Evolutionary conservation across 2,329 filamentous ascomycete genomes (phyloP), one percentile per base, ranked within the genome.

Genomic region (Claviceps sp.): DNA sequence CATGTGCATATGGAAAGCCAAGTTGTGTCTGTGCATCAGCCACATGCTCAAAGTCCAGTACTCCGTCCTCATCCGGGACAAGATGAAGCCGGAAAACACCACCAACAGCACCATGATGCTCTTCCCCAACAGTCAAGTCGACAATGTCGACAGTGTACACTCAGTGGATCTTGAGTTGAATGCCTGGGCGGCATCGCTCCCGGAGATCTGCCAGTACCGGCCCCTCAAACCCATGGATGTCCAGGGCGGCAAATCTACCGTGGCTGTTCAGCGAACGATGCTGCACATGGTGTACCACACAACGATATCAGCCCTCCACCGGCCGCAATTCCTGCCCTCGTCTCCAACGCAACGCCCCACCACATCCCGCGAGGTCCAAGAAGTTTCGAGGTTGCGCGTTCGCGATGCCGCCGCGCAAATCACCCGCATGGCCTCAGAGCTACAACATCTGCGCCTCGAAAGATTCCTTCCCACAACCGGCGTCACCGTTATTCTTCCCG

Each of bases 251-350:
- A 74, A 76, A 41, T 74, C 80, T 4, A 79, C 78, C 7, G 61
- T 81, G 49, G 75, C 76, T 0, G 73, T 95, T 2, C 88, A 95
- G 64, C 80, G 87, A 47, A 87, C 86, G n/a, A 74, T 96, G 20
- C 72, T 97, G 38, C 88, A 95, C 66, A 94, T 96, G 85, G 82
- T 95, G 2, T 95, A 94, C 67, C 86, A 89, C 66, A 94, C 91
- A 2, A 94, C 90, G 0, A 77, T 94, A 18, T 95, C 88, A 50
- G 91, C 91, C 3, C 75, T 97, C 18, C 90, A 96, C 66, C 83
- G 91, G 34, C 91, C 91, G 2, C 89, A 95, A 58, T 91, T 96
- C 54, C 76, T 95, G 42, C 88, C 89, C 1, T 84, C 84, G 0
- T 81, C 81, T 13, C 81, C 84, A 1, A 64, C 64, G 54, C 73